Conservation (phyloP, 2,329 filamentous ascomycete species). For the Ophiocordyceps polyrhachis-furcata region DNA sequence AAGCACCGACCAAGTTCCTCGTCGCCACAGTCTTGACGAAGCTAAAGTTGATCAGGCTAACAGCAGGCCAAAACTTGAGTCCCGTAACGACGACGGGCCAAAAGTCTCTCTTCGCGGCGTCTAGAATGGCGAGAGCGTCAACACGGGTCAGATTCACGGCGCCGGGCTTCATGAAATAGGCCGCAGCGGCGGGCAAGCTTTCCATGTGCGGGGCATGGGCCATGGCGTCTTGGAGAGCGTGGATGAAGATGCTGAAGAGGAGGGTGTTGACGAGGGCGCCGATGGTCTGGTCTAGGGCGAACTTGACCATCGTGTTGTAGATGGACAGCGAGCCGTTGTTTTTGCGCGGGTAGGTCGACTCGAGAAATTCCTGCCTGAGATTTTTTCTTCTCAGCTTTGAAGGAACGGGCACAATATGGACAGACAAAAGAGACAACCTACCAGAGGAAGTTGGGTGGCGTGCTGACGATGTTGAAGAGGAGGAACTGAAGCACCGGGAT, state of each 20-base stretch:
- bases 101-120: slow-evolving; percentile 34
- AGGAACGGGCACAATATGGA: not conserved
- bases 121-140: slow-evolving; percentile 24
- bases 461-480: slow-evolving; percentile 51
- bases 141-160: slow-evolving; percentile 26
- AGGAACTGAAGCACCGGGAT: slow-evolving; percentile 58
- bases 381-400: not conserved
- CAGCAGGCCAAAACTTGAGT: slow-evolving; percentile 48
- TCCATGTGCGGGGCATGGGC: slow-evolving; percentile 18
- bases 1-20: slow-evolving; percentile 50
- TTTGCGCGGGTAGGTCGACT: slow-evolving; percentile 41
- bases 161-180: slow-evolving; percentile 18
- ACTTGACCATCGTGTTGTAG: slow-evolving; percentile 47
- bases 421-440: slow-evolving; percentile 13
- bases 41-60: slow-evolving; percentile 52
- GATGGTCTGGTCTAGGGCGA: slow-evolving; percentile 48
- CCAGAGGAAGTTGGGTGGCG: slow-evolving; percentile 75
- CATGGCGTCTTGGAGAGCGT: slow-evolving; percentile 35
- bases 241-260: slow-evolving; percentile 40
- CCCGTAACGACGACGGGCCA: slow-evolving; percentile 47
- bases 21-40: slow-evolving; percentile 50
- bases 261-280: slow-evolving; percentile 47
- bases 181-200: slow-evolving; percentile 14
- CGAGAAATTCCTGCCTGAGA: slow-evolving; percentile 53
- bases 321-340: slow-evolving; percentile 27